These are phyloP conservation scores for Eutrema salsugineum DNA, from an alignment of 441 rosid species.

Conservation along the genomic window DNA sequence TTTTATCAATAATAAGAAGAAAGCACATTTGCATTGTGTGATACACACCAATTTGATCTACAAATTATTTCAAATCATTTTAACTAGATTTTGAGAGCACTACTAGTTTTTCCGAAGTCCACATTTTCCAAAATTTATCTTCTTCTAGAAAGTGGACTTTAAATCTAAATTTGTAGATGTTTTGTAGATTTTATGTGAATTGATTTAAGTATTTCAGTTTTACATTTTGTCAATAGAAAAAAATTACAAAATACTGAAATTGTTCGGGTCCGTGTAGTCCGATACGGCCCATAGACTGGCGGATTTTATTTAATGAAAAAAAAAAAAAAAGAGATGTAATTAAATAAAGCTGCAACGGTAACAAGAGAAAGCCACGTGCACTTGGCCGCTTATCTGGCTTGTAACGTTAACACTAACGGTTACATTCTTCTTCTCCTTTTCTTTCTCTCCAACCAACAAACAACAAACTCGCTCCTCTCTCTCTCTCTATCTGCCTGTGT, in stretches of 20 bases:
- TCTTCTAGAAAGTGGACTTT: too few relatives aligned
- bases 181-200: too few relatives aligned
- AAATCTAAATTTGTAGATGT: too few relatives aligned
- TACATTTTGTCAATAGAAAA: too few relatives aligned
- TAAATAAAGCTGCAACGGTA: constrained; percentile 36
- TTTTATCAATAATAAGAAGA: too few relatives aligned
- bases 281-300: neutral
- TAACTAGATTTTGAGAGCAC: too few relatives aligned
- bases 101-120: too few relatives aligned
- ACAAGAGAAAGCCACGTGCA: constrained; percentile 29
- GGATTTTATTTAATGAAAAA: neutral
- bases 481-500: neutral
- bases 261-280: neutral
- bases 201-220: too few relatives aligned
- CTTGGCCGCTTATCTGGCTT: neutral
- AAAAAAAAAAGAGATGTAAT: neutral
- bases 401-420: constrained; percentile 41
- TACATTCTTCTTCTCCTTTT: constrained; percentile 22
- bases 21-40: too few relatives aligned
- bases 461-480: neutral
- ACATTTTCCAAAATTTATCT: too few relatives aligned
- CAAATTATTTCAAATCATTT: too few relatives aligned
- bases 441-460: constrained; percentile 6
- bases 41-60: too few relatives aligned
- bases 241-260: neutral